Conservation (phyloP, 2,329 filamentous ascomycete genomes). For the Zasmidium cellare region DNA sequence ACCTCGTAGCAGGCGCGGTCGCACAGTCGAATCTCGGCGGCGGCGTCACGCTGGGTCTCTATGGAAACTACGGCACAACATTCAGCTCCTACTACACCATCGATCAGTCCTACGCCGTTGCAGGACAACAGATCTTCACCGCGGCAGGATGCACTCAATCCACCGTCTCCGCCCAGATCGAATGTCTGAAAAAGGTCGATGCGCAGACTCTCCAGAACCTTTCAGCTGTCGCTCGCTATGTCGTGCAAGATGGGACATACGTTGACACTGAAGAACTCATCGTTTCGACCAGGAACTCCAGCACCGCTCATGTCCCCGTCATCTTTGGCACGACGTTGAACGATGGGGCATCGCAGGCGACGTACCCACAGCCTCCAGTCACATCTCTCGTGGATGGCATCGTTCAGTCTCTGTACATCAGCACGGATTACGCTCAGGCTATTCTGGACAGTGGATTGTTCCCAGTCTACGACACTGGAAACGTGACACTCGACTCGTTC, state of each 20-base stretch:
- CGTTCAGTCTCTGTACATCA: slow-evolving; percentile 48
- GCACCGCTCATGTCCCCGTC: slow-evolving; percentile 52
- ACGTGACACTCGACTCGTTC: slow-evolving; percentile 57
- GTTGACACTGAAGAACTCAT: slow-evolving; percentile 53
- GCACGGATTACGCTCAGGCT: slow-evolving; percentile 37
- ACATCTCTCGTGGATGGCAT: slow-evolving; percentile 46
- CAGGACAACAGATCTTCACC: slow-evolving; percentile 53
- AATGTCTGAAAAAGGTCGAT: slow-evolving; percentile 54
- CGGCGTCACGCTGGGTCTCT: slow-evolving; percentile 56
- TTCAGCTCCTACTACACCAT: slow-evolving; percentile 62
- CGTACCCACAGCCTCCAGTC: slow-evolving; percentile 48
- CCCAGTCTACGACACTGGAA: slow-evolving; percentile 49
- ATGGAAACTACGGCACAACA: slow-evolving; percentile 57
- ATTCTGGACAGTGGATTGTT: slow-evolving; percentile 52
- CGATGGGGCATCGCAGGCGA: slow-evolving; percentile 58
- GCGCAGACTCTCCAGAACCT: slow-evolving; percentile 43
- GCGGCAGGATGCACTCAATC: slow-evolving; percentile 54
- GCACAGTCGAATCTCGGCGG: slow-evolving; percentile 57
- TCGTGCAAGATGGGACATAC: slow-evolving; percentile 61
- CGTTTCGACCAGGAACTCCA: slow-evolving; percentile 43
- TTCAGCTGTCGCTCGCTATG: slow-evolving; percentile 49
- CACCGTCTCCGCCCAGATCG: slow-evolving; percentile 48
- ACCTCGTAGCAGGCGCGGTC: slow-evolving; percentile 46
- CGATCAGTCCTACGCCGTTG: slow-evolving; percentile 50
- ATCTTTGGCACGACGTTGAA: slow-evolving; percentile 58